Conservation (phyloP, 2,329 filamentous ascomycete genomes). For the Gnomoniopsis sp. region DNA sequence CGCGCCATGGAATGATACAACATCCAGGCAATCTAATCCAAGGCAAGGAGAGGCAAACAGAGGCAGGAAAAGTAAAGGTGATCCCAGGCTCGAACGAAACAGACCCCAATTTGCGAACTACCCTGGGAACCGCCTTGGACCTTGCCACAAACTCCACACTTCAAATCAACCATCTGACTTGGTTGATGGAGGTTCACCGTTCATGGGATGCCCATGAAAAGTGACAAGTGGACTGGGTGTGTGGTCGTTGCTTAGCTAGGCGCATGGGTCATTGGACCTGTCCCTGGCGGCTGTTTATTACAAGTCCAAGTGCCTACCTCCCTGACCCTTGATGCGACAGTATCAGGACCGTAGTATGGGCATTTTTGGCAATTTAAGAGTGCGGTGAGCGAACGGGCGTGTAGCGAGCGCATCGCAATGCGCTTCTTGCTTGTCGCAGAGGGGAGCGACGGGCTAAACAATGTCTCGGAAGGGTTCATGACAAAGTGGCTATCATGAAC, state of each 20-base stretch:
- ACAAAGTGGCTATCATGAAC: neutral
- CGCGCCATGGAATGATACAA: no score
- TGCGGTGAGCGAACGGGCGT: neutral
- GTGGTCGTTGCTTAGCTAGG: neutral
- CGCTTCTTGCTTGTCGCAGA: neutral
- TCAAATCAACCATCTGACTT: constrained; percentile 12
- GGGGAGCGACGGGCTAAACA: neutral
- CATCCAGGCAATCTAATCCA: no score
- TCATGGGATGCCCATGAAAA: neutral
- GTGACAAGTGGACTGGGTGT: neutral
- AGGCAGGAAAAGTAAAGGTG: neutral
- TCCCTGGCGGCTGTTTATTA: neutral
- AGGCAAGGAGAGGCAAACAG: neutral
- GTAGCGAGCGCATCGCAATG: neutral
- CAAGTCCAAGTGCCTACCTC: neutral
- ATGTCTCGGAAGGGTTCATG: neutral
- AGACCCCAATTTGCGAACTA: constrained; percentile 18
- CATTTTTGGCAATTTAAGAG: no score
- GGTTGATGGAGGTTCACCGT: constrained; percentile 8
- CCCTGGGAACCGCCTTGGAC: constrained; percentile 17
- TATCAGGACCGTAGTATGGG: neutral
- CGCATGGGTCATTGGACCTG: neutral
- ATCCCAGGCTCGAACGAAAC: constrained; percentile 15
- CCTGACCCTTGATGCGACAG: constrained; percentile 8
- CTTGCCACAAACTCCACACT: constrained; percentile 19